Conservation (phyloP, 2,329 filamentous ascomycete genomes). For the Sporothrix globosa region DNA sequence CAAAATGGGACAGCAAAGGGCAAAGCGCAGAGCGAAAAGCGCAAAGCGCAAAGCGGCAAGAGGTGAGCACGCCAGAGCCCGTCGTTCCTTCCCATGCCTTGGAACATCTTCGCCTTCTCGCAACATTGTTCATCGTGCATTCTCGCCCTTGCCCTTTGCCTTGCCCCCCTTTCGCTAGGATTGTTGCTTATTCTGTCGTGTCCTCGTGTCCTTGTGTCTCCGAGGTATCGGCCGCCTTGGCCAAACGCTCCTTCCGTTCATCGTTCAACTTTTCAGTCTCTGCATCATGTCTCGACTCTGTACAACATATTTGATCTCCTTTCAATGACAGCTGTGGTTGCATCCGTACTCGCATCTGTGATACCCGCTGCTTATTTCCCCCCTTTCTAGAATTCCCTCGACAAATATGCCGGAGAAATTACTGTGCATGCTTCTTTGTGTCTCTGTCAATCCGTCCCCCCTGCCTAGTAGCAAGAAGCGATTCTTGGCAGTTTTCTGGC, state of each 20-base stretch:
- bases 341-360: not conserved
- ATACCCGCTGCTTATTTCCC: not conserved
- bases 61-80: not conserved
- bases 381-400: not conserved
- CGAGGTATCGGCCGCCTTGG: conserved; percentile 3
- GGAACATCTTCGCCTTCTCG: not conserved
- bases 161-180: not conserved
- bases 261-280: not conserved
- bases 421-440: not conserved
- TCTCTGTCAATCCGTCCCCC: conserved; percentile 21
- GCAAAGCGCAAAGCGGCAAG: not conserved
- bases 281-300: not conserved
- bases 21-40: not conserved
- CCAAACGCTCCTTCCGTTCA: conserved; percentile 11
- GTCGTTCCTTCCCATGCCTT: conserved; percentile 17
- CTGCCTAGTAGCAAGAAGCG: conserved; percentile 23
- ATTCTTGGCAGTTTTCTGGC: conserved; percentile 23
- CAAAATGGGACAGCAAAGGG: not conserved
- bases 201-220: not conserved
- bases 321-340: conserved; percentile 1
- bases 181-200: conserved; percentile 17
- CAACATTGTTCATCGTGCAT: conserved; percentile 14
- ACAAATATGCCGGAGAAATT: conserved; percentile 1
- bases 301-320: too few relatives aligned
- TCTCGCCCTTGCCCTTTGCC: not conserved